Conservation (phyloP, 192 early-diverging fungal species). For the Gonapodya prolifera region DNA sequence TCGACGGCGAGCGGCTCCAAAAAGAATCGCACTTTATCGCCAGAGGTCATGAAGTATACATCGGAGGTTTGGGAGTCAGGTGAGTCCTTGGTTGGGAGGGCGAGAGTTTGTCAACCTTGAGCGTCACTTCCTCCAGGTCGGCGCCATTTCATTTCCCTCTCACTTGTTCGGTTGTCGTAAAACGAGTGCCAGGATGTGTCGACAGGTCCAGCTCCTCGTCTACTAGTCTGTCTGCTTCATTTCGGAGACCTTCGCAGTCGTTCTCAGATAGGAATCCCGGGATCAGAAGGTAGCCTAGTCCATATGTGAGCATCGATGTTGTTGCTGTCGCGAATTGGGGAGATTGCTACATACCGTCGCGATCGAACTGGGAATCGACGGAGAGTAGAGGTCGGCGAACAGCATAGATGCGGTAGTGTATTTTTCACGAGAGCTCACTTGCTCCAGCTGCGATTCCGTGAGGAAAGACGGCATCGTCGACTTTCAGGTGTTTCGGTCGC, state of each 20-base stretch:
- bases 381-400: background rate
- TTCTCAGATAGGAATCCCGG: background rate
- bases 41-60: conserved; percentile 1
- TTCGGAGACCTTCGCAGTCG: background rate
- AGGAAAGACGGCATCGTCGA: background rate
- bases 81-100: background rate
- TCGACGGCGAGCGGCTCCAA: background rate
- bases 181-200: background rate
- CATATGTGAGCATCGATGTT: no score
- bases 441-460: background rate
- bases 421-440: no score
- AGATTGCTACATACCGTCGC: background rate
- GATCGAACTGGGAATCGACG: background rate
- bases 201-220: background rate
- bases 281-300: background rate
- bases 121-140: no score
- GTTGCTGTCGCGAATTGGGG: no score
- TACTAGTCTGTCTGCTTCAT: background rate
- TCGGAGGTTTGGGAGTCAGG: background rate
- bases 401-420: background rate
- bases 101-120: no score
- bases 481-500: no score
- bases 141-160: no score
- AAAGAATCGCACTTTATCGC: conserved; percentile 4
- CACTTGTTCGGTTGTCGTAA: background rate